Percentiles rank a stretch among this genome's conserved stretches.
These are phyloP conservation scores for Neurospora africana DNA, from an alignment of 495 filamentous ascomycete genomes.

Conservation along the genomic window DNA sequence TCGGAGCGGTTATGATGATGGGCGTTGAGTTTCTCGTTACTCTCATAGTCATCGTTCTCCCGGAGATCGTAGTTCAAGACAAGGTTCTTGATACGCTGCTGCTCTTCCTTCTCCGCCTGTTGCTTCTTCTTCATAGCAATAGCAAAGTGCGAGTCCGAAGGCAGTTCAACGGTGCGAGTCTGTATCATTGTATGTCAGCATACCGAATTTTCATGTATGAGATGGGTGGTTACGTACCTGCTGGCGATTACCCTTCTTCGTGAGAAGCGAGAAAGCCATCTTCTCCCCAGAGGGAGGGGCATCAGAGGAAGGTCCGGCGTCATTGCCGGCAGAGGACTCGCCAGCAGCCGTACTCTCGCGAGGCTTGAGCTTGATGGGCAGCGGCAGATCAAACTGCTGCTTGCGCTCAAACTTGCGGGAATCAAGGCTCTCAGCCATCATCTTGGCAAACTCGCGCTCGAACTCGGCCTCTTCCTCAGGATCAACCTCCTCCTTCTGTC, in stretches of 20 bases:
- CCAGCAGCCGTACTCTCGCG: slow-evolving; percentile 46
- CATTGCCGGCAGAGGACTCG: slow-evolving; percentile 13
- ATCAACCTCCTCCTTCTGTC: slow-evolving; percentile 81
- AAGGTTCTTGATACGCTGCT: slow-evolving; percentile 94
- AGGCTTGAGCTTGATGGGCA: slow-evolving; percentile 72
- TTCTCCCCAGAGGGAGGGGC: slow-evolving; percentile 26
- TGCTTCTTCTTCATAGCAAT: slow-evolving; percentile 93
- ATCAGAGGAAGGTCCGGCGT: slow-evolving; percentile 11
- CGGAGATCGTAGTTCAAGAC: slow-evolving; percentile 92
- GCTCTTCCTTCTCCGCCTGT: slow-evolving; percentile 88
- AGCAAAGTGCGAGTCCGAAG: slow-evolving; percentile 89
- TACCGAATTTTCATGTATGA: background rate
- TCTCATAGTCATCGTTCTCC: slow-evolving; percentile 58
- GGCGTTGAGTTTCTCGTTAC: slow-evolving; percentile 35
- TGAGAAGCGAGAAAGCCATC: slow-evolving; percentile 93
- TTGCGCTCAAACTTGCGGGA: slow-evolving; percentile 91
- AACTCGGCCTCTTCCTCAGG: slow-evolving; percentile 95
- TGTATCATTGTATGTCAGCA: slow-evolving; percentile 23
- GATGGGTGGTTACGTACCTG: slow-evolving; percentile 47
- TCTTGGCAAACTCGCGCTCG: slow-evolving; percentile 93
- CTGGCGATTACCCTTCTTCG: slow-evolving; percentile 90
- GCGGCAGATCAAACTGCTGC: slow-evolving; percentile 80
- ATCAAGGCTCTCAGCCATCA: slow-evolving; percentile 96
- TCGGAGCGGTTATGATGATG: slow-evolving; percentile 47
- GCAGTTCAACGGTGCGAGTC: slow-evolving; percentile 89